phyloP scores from a whole-genome alignment of 2,329 filamentous ascomycete species.

The Fusarium sp. region DNA sequence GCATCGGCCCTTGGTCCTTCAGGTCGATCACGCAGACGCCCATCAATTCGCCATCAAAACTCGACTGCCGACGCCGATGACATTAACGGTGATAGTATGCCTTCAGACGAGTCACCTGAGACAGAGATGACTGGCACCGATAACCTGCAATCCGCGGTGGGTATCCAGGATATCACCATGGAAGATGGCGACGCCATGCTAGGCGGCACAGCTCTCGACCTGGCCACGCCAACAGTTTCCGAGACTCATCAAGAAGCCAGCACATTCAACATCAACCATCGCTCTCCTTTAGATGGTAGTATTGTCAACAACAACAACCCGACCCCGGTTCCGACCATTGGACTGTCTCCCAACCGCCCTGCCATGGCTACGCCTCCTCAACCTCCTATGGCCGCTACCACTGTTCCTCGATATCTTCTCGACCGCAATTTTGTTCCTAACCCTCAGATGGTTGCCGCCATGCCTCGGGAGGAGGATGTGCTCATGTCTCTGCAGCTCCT shows the following conservation, averaged over 20 bases:
- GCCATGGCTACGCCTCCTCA: conserved; percentile 79
- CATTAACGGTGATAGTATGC: conserved; percentile 83
- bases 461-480: conserved; percentile 97
- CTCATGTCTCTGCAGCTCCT: conserved; percentile 97
- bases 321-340: conserved; percentile 74
- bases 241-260: conserved; percentile 85
- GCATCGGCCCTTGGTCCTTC: conserved; percentile 66
- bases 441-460: conserved; percentile 83
- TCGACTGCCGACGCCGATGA: conserved; percentile 94
- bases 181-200: conserved; percentile 85
- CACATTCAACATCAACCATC: conserved; percentile 94
- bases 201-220: conserved; percentile 77
- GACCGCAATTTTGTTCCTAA: conserved; percentile 78
- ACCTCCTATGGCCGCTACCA: conserved; percentile 77
- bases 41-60: conserved; percentile 89
- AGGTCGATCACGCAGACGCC: conserved; percentile 74
- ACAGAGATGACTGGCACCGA: conserved; percentile 83
- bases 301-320: conserved; percentile 80
- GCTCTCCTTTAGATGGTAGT: conserved; percentile 85
- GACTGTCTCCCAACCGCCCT: conserved; percentile 80
- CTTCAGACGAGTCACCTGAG: conserved; percentile 81
- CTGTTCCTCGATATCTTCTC: conserved; percentile 82
- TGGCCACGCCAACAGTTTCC: conserved; percentile 83
- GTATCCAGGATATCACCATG: conserved; percentile 84
- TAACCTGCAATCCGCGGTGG: conserved; percentile 84